These are phyloP conservation scores for barrel medic (Medicago truncatula) DNA, from an alignment of 306 rosid species.

Conservation along the genomic window DNA sequence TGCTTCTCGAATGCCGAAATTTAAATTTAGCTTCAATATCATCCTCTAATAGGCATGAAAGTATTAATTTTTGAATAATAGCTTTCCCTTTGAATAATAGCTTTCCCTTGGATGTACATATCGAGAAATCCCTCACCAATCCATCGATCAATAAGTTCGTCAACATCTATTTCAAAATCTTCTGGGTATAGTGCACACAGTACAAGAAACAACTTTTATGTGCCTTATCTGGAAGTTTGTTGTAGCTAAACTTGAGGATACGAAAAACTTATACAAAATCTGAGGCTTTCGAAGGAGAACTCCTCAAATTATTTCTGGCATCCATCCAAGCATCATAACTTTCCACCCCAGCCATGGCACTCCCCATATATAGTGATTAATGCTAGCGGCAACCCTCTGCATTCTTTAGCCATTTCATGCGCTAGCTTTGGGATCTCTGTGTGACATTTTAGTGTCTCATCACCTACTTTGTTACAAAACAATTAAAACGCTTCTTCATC, in stretches of 20 bases:
- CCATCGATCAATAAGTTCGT: conserved; percentile 28
- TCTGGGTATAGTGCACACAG: conserved; percentile 38
- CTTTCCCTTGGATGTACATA: conserved; percentile 12
- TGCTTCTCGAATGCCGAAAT: too few species aligned
- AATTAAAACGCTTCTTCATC: conserved; percentile 21
- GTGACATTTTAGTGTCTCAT: conserved; percentile 6
- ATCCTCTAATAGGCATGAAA: neutral
- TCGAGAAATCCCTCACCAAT: conserved; percentile 26
- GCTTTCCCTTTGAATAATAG: conserved; percentile 31
- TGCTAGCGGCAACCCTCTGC: conserved; percentile 40
- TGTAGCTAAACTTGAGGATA: conserved; percentile 34
- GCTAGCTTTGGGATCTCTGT: conserved; percentile 28
- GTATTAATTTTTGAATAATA: conserved; percentile 24
- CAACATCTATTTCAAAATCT: neutral
- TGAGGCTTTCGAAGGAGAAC: neutral
- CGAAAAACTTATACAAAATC: conserved; percentile 4
- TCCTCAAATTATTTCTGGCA: neutral
- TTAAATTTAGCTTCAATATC: neutral
- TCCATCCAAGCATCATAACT: conserved; percentile 9
- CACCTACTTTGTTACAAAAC: conserved; percentile 35
- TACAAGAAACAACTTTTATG: conserved; percentile 29
- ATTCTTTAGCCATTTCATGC: neutral
- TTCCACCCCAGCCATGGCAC: conserved; percentile 36
- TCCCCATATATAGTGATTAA: conserved; percentile 10
- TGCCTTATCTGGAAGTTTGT: conserved; percentile 9